Percentiles rank a stretch among this genome's conserved stretches.
Evolutionary conservation across 73 alveolate species (phyloP).

Genomic region (Durusdinium trenchii): DNA sequence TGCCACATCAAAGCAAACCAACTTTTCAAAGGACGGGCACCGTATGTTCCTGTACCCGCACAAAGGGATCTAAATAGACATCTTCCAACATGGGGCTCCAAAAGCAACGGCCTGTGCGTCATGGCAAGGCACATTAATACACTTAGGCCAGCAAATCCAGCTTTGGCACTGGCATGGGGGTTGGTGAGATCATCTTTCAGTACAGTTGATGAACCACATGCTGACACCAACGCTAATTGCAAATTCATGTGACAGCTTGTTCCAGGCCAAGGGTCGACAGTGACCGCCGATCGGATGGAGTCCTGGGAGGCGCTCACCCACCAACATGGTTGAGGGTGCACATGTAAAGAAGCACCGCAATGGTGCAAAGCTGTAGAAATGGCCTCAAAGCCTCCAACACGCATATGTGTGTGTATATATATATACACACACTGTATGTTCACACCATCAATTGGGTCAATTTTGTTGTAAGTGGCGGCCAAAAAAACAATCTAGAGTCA

Average conservation of each 20-base stretch:
- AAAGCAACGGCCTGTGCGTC: background rate
- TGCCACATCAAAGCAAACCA: background rate
- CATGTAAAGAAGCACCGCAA: background rate
- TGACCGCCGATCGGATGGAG: conserved; percentile 85
- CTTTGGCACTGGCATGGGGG: background rate
- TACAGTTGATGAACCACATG: background rate
- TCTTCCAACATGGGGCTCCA: background rate
- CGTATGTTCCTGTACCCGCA: too few species aligned
- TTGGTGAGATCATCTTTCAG: background rate
- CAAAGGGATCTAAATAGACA: background rate
- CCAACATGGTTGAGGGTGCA: background rate
- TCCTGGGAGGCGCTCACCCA: background rate
- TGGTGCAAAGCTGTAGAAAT: background rate
- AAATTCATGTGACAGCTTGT: background rate
- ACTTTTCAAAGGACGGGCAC: too few species aligned
- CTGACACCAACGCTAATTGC: background rate
- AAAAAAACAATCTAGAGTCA: background rate
- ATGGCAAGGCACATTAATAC: too few species aligned
- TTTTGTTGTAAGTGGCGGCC: background rate
- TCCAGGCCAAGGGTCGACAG: conserved; percentile 33
- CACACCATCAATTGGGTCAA: background rate
- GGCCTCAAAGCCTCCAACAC: background rate
- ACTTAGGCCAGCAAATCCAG: background rate
- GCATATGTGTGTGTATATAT: background rate
- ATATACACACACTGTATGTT: background rate